Base-by-base conservation (phyloP, 1,284 basidiomycete genomes). In the Spongiforma sp. region DNA sequence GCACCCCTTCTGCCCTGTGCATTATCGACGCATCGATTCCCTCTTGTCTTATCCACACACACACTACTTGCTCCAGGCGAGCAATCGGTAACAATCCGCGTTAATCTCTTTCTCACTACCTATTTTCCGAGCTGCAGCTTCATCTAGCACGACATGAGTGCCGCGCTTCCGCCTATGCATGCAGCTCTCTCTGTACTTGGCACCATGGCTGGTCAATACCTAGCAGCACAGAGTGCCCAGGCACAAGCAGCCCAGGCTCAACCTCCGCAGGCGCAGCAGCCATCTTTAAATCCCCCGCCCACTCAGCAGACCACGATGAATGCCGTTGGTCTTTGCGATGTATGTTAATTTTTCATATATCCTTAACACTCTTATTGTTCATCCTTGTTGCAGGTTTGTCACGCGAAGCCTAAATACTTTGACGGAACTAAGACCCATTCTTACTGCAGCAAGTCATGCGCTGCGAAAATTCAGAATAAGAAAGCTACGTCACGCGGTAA, bases 151-250 rank as follows among this genome's bases (percentile, higher is more conserved):
- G 67, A 70, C 59, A 85, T 86, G 83, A 76, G 80, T 60, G 56
- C 68, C 26, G 11, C 75, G 50, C 71, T 78, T 61, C 76, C 77
- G 14, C 74, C 83, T 67, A 80, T 86, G 72, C 84, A 85, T 41
- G 73, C 83, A 28, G 84, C 85, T 32, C 75, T 87, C 62, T 85
- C 85, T 50, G 75, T 86, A 64, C 78, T 86, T 41, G 81, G 83
- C 46, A 80, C 84, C 7, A 76, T 84, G 66, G 82, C 84, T 24
- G 79, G 80, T 62, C 81, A 80, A 65, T 84, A 84, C 69, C 77
- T 83, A 48, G 79, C 75, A n/a, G 65, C 79, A 14, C 80, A 82
- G 63, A 77, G 64, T 69, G 74, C 72, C 61, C 72, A 66, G 71
- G 71, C 63, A 64, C 79, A 68, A 69, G 68, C 75, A 46, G 62